These are phyloP conservation scores for Orbilia oligospora DNA, from an alignment of 2,329 filamentous ascomycete species.

Conservation along the genomic window DNA sequence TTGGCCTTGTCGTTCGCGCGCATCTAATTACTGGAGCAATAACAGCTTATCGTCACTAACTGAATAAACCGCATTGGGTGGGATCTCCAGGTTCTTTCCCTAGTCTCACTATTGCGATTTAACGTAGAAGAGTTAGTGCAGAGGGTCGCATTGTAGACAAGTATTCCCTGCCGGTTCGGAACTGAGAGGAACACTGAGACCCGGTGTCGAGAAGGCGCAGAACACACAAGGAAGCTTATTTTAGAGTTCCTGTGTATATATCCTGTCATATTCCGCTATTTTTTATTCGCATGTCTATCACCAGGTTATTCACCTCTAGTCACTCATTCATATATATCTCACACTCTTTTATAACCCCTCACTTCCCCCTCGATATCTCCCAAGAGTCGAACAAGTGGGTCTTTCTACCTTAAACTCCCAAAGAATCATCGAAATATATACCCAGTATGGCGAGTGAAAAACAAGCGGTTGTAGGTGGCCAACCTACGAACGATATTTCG, in stretches of 20 bases:
- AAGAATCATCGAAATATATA: too few species aligned
- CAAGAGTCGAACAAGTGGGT: slow-evolving; percentile 11
- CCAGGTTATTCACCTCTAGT: slow-evolving; percentile 24
- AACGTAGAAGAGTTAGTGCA: slow-evolving; percentile 52
- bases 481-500: slow-evolving; percentile 37
- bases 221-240: slow-evolving; percentile 57
- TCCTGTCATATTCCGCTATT: slow-evolving; percentile 44
- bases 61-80: slow-evolving; percentile 17
- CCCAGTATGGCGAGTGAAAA: slow-evolving; percentile 52
- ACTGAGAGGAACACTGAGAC: slow-evolving; percentile 44
- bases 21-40: slow-evolving; percentile 27
- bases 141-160: slow-evolving; percentile 54
- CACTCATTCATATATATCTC: slow-evolving; percentile 33
- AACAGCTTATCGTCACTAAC: slow-evolving; percentile 45
- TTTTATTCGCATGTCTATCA: not conserved
- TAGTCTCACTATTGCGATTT: slow-evolving; percentile 56
- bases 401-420: slow-evolving; percentile 18
- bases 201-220: slow-evolving; percentile 27
- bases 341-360: slow-evolving; percentile 12
- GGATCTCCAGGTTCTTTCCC: slow-evolving; percentile 55
- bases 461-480: slow-evolving; percentile 7
- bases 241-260: slow-evolving; percentile 56
- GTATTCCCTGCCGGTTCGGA: slow-evolving; percentile 43
- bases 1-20: slow-evolving; percentile 2
- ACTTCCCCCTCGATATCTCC: slow-evolving; percentile 3